Percentiles rank a stretch among this genome's conserved stretches.
These are phyloP conservation scores for Anthracocystis setariae DNA, from an alignment of 1,284 basidiomycete genomes.

Conservation along the genomic window DNA sequence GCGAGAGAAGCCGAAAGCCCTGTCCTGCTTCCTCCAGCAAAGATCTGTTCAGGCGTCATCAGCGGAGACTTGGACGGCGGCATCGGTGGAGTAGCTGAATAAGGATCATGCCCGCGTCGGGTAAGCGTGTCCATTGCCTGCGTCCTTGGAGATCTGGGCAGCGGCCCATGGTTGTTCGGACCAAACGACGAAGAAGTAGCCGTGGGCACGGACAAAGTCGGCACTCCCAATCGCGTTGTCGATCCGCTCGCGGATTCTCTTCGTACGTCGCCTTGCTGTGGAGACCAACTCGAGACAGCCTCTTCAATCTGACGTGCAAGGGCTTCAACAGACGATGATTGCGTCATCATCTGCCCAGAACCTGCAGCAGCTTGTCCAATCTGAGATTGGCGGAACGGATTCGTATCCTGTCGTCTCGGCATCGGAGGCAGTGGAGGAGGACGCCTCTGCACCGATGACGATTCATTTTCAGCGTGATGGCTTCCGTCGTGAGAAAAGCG, in stretches of 20 bases:
- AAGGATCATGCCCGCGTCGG: slow-evolving; percentile 12
- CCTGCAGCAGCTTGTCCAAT: not conserved
- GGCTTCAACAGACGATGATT: slow-evolving; percentile 25
- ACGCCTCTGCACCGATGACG: slow-evolving; percentile 8
- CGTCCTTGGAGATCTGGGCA: slow-evolving; percentile 39
- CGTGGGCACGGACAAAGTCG: not conserved
- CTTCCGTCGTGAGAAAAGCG: slow-evolving; percentile 19
- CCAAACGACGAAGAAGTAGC: not conserved
- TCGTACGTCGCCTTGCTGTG: not conserved
- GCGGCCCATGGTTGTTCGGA: not conserved
- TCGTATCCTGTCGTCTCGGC: slow-evolving; percentile 8
- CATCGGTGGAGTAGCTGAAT: slow-evolving; percentile 12
- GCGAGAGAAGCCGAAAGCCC: slow-evolving; percentile 40
- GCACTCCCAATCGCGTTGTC: slow-evolving; percentile 2
- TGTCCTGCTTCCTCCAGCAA: slow-evolving; percentile 18
- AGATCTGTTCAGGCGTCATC: slow-evolving; percentile 39
- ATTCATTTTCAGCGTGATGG: not conserved
- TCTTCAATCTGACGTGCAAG: slow-evolving; percentile 33
- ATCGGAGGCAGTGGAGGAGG: slow-evolving; percentile 32
- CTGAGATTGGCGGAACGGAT: slow-evolving; percentile 11
- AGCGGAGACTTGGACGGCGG: slow-evolving; percentile 42
- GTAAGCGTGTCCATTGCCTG: slow-evolving; percentile 45
- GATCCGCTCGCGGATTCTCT: not conserved
- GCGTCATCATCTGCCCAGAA: not conserved
- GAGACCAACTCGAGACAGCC: slow-evolving; percentile 19